Evolutionary conservation across 2,329 filamentous ascomycete species (phyloP).

Genomic region (Trichoderma cornu-damae): DNA sequence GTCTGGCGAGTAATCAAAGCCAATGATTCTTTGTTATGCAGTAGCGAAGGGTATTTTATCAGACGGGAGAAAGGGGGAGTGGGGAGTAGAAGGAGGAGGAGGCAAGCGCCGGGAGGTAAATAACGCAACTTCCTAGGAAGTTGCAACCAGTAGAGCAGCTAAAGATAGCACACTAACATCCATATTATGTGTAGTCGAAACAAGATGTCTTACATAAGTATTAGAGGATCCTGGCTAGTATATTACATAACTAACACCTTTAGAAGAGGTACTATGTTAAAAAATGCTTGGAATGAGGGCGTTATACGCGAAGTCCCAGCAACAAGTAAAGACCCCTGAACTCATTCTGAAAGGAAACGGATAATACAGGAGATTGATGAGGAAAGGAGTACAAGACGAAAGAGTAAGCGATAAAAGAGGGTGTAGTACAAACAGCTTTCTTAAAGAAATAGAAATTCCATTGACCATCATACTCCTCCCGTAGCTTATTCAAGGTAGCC

Average conservation of each 20-base stretch:
- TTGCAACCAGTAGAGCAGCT: no score
- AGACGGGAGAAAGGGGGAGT: not conserved
- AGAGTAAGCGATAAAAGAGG: no score
- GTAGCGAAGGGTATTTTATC: not conserved
- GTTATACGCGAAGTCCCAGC: not conserved
- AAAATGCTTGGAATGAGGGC: not conserved
- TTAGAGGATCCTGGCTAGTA: no score
- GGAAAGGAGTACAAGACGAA: not conserved
- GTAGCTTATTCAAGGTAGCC: not conserved
- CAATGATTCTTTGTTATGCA: not conserved
- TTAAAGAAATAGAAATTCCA: no score
- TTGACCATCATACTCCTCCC: no score
- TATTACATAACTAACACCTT: no score
- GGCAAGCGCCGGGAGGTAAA: not conserved
- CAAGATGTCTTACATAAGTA: no score
- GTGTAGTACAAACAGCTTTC: no score
- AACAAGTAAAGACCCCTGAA: no score
- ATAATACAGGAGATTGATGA: not conserved
- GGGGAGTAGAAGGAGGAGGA: no score
- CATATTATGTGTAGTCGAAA: no score
- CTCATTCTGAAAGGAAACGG: not conserved
- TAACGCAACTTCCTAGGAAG: not conserved
- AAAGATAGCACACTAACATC: no score
- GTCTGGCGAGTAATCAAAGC: not conserved
- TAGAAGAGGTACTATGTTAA: not conserved